Base-by-base conservation (phyloP, 768 basidiomycete species). In the Tylopilus vinaceipallidus region DNA sequence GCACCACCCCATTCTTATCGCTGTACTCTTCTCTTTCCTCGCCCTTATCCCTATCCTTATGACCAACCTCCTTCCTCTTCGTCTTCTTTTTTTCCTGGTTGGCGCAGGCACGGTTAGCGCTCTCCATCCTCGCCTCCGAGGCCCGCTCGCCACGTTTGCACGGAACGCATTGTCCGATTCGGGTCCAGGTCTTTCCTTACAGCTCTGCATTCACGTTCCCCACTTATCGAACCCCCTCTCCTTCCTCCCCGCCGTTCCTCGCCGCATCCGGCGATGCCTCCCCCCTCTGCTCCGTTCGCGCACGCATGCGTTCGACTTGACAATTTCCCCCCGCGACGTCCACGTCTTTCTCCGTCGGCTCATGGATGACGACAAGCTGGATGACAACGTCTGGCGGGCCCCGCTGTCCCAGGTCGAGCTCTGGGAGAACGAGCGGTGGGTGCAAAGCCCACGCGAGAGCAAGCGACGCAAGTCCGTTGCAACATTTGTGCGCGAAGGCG, bases 41-140 rank as follows among this genome's bases (percentile, higher is more conserved):
- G 47, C 75, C 12, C 65, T 75, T 37, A 30, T 79, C 26, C 67
- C 81, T 16, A 58, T 76, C 16, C 69, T 78, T 3, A 73, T 51
- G 49, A 24, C 47, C 11, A 54, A 78, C 0, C 27, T 59, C 8
- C 77, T 84, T 53, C 79, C 82, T 2, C 61, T 79, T 5, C 76
- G 79, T 16, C 52, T 72, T 7, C 64, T 76, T 1, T 74, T 71
- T 40, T 75, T 85, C 38, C 22, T 65, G 7, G 50, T 44, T 0
- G 63, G 63, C 0, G 45, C 50, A 10, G 61, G 61, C 6, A 39
- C 43, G 9, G 53, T 60, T 8, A 17, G 37, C 1, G 51, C 45
- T 0, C 47, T 61, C 30, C 61, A 56, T n/a, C 61, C 61, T 4
- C 10, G 29, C 11, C 16, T 52, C 24, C 40, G 8, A 6, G 32